These are phyloP conservation scores for Trichoderma polysporum DNA, from an alignment of 2,329 filamentous ascomycete genomes.

Conservation along the genomic window DNA sequence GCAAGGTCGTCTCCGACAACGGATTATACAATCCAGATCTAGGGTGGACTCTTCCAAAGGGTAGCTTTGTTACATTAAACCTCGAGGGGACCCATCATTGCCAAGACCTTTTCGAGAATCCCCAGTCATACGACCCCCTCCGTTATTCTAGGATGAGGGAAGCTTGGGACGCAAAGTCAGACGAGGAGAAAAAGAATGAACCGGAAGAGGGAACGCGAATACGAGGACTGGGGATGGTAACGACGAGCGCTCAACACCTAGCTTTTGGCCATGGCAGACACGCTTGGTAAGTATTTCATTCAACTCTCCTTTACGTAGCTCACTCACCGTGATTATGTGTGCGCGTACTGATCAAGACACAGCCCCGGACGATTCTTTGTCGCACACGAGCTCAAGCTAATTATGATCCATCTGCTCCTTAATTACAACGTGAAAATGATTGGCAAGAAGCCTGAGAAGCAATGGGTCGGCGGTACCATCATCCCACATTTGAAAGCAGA, in stretches of 20 bases:
- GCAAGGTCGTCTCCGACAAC: constrained; percentile 45
- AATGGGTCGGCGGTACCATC: constrained; percentile 47
- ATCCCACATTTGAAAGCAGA: constrained; percentile 31
- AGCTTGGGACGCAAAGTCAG: constrained; percentile 33
- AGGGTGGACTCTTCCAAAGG: constrained; percentile 40
- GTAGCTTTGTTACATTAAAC: constrained; percentile 44
- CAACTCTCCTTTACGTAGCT: not conserved
- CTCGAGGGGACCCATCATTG: constrained; percentile 49
- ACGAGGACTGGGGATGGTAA: constrained; percentile 49
- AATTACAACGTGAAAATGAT: constrained; percentile 53
- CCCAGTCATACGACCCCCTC: constrained; percentile 48
- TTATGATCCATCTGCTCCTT: constrained; percentile 49
- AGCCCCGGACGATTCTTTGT: constrained; percentile 58
- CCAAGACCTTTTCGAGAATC: constrained; percentile 42
- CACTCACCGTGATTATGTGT: not conserved
- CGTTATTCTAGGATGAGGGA: constrained; percentile 47
- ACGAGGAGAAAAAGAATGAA: constrained; percentile 31
- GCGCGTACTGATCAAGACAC: not conserved
- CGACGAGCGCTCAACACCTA: constrained; percentile 51
- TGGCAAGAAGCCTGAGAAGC: constrained; percentile 38
- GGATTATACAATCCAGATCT: constrained; percentile 42
- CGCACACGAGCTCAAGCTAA: constrained; percentile 55
- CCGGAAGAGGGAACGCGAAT: constrained; percentile 36
- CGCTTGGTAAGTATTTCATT: constrained; percentile 37
- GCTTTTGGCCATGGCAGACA: constrained; percentile 59